Percentiles rank a stretch among this genome's conserved stretches.
phyloP scores from a whole-genome alignment of 257 asterid genomes.

The Solanum habrochaites region DNA sequence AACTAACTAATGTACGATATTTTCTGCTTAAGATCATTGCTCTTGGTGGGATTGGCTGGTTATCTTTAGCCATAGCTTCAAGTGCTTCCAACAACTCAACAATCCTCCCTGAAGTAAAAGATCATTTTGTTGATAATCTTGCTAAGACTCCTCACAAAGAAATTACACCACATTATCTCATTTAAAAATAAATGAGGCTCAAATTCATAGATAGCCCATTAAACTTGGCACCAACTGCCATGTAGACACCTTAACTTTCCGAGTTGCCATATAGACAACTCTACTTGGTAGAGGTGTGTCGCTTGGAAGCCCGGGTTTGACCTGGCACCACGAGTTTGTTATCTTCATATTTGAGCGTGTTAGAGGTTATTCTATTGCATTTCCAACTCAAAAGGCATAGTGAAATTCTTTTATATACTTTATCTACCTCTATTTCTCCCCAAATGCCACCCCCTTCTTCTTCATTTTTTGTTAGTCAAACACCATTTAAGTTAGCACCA shows the following conservation, averaged over 20 bases:
- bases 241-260: background rate
- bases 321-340: background rate
- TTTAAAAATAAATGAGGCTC: background rate
- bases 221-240: background rate
- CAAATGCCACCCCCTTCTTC: background rate
- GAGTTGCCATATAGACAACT: background rate
- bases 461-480: background rate
- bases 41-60: conserved; percentile 77
- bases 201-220: background rate
- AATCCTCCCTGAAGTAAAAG: conserved; percentile 57
- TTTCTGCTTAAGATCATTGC: conserved; percentile 92
- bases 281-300: background rate
- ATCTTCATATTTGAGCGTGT: background rate
- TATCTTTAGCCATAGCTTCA: conserved; percentile 78
- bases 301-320: background rate
- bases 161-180: background rate
- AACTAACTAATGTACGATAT: conserved; percentile 92
- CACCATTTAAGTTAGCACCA: background rate
- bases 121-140: background rate
- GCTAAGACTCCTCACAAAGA: background rate
- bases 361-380: background rate
- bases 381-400: background rate
- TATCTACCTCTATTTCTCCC: background rate
- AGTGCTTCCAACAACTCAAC: conserved; percentile 85
- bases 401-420: background rate